Base-by-base conservation (phyloP, 2,329 filamentous ascomycete genomes). In the Botryotinia convoluta region DNA sequence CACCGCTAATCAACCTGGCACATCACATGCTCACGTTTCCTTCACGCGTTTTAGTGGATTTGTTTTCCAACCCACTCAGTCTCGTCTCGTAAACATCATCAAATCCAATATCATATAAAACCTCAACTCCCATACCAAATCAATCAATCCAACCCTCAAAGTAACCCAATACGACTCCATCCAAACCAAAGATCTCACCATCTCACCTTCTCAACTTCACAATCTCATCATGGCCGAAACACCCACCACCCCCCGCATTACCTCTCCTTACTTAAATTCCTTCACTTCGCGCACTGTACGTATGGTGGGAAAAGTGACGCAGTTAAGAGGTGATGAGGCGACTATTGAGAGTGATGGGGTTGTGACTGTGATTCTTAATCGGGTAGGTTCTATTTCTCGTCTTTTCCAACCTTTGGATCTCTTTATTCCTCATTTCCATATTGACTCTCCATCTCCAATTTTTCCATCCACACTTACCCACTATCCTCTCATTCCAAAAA, bases 251-350 rank as follows among this genome's bases (percentile, higher is more conserved):
- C 95, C 96, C 44, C 94, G 96, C 82, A 90, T 98, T 82, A 93
- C 93, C 65, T 92, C 92, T 71, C 84, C 87, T 59, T 92, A 95
- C 83, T 91, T 98, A 73, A 89, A 94, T 81, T 87, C 87, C 80
- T 97, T 95, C 84, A 86, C 90, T 77, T 86, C 87, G 77, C 88
- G 89, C 77, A 93, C 92, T 75, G 93, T 98, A 75, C 94, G 94
- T 78, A 86, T 98, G 72, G 87, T 97, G 8, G 96, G 96, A 79
- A 94, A 92, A 79, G 94, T 98, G 64, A 88, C 89, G 6, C 91
- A 96, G 79, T 86, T 98, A 37, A 91, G 91, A 69, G 95, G 95
- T 77, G 93, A 96, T 70, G 88, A 89, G 69, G 95, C 94, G 0
- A 89, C 90, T 9, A 88, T 98, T 44, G 94, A 97, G 73, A 91